Evolutionary conservation across 1,284 basidiomycete species (phyloP), one percentile per base, ranked within the genome.

Genomic region (Rhodotorula sp.): DNA sequence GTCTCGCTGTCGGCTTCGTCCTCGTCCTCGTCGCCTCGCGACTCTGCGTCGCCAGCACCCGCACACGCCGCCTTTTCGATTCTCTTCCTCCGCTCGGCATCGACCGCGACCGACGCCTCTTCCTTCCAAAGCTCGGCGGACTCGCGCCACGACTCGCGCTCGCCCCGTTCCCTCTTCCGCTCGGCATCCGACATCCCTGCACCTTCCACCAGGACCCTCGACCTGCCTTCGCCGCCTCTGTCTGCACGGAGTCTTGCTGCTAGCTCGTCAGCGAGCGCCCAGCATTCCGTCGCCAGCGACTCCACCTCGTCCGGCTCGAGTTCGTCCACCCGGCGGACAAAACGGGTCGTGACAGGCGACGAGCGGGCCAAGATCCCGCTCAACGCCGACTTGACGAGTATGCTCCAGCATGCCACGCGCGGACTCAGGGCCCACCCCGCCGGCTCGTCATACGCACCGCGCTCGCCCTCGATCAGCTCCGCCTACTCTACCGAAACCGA

Each of bases 391-490:
- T 9, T 58, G 8, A 44, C 50, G 23, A 27, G 14, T 23, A 23
- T 53, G 55, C 56, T 70, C 4, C 34, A 44, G n/a, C 64, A 63
- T 46, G 69, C 61, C 19, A 66, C 64, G 34, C 34, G 34, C 34
- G 34, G 34, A 34, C 34, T 34, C 34, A 5, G 2, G 34, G 34
- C 34, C 34, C 34, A 34, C 34, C 34, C 34, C 34, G 34, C 34
- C 34, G 34, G 34, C 34, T 34, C 34, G 34, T 34, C 34, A 34
- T 34, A 3, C 34, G 34, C 34, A 34, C 34, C 34, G 34, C 48
- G 48, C 48, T 12, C 17, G 48, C 48, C 17, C 48, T 8, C 17
- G 48, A 49, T 7, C 34, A 49, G 27, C 34, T 23, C 13, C 66
- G 9, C 48, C 48, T 8, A 49, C 48, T 49, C 48, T n/a, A 41